Evolutionary conservation across 148 eudicot genomes (phyloP).

Genomic region (Spergularia marina): DNA sequence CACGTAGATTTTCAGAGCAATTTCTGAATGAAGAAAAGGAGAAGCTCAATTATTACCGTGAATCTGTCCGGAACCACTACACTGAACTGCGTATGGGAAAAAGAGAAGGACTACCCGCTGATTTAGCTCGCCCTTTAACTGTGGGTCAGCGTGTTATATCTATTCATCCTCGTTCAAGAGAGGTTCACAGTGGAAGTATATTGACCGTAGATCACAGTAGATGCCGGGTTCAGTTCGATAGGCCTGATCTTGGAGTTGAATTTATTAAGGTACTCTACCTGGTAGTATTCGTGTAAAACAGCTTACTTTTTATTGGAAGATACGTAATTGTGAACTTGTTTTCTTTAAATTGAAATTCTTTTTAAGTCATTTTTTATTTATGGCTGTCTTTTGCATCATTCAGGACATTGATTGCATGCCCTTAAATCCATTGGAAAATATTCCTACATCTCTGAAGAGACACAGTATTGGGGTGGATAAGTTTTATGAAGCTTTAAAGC

Average conservation of each 20-base stretch:
- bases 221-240: conserved; percentile 94
- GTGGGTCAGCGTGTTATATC: conserved; percentile 96
- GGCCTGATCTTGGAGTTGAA: conserved; percentile 95
- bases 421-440: conserved; percentile 60
- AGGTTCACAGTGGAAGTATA: conserved; percentile 85
- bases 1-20: conserved; percentile 87
- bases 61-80: conserved; percentile 88
- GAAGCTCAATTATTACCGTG: conserved; percentile 88
- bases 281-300: conserved; percentile 4
- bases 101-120: conserved; percentile 91
- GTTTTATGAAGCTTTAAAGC: conserved; percentile 59
- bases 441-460: conserved; percentile 69
- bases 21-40: conserved; percentile 93
- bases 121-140: conserved; percentile 92
- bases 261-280: conserved; percentile 68
- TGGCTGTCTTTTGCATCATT: conserved; percentile 15
- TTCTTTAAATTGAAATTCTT: neutral
- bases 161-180: conserved; percentile 89
- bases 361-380: conserved; percentile 2
- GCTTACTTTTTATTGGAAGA: neutral
- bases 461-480: conserved; percentile 47
- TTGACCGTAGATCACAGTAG: conserved; percentile 82
- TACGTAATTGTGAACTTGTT: neutral
- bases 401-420: conserved; percentile 99
- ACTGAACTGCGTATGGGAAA: conserved; percentile 84